Conservation (phyloP, 2,329 filamentous ascomycete species). For the Alternaria sp. region DNA sequence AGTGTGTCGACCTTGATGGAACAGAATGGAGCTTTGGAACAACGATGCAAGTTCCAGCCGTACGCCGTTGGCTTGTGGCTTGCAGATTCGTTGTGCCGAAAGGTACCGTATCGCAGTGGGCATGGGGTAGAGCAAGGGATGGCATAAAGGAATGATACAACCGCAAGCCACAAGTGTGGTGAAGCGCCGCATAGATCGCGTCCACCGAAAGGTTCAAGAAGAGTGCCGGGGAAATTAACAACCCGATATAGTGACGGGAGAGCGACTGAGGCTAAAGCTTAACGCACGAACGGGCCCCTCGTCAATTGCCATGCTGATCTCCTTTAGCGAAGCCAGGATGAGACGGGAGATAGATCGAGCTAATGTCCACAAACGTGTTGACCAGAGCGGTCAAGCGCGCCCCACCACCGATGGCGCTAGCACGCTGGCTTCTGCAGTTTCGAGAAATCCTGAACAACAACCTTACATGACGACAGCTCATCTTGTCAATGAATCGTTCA, state of each 20-base stretch:
- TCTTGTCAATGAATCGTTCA: constrained; percentile 1
- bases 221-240: not conserved
- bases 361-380: constrained; percentile 13
- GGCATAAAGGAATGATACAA: constrained; percentile 13
- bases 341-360: constrained; percentile 17
- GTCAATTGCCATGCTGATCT: constrained; percentile 12
- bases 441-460: constrained; percentile 15
- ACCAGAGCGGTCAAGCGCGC: constrained; percentile 4
- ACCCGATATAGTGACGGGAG: constrained; percentile 30
- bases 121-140: constrained; percentile 21
- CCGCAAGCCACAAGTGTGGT: constrained; percentile 12
- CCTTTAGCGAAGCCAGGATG: constrained; percentile 16
- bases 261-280: constrained; percentile 30
- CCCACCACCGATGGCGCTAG: constrained; percentile 1
- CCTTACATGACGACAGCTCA: constrained; percentile 8
- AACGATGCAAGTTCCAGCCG: constrained; percentile 8
- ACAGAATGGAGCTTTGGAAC: constrained; percentile 12
- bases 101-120: constrained; percentile 15
- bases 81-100: constrained; percentile 14
- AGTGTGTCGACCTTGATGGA: constrained; percentile 8
- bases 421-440: constrained; percentile 8
- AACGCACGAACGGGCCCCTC: constrained; percentile 18
- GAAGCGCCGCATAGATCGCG: constrained; percentile 12
- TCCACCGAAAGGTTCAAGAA: constrained; percentile 11
- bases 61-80: constrained; percentile 25